Percentiles rank a stretch among this genome's conserved stretches.
Conservation (phyloP, 345 rosid species). For the Camelina hispida region DNA sequence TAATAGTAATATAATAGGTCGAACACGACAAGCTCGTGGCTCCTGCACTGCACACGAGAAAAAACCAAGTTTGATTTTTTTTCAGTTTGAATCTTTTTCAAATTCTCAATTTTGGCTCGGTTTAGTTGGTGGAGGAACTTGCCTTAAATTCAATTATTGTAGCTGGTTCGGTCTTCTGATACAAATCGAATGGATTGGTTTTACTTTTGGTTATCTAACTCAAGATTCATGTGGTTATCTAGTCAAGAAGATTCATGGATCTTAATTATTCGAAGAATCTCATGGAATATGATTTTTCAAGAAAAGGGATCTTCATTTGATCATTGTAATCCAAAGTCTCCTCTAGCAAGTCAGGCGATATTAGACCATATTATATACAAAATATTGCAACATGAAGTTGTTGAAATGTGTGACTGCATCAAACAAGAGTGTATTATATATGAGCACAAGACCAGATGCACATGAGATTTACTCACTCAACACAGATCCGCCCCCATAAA, state of each 20-base stretch:
- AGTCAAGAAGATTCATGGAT: too few species aligned
- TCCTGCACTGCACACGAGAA: neutral
- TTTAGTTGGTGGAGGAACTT: neutral
- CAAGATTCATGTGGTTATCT: too few species aligned
- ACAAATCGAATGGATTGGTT: constrained; percentile 55
- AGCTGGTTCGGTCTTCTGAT: constrained; percentile 19
- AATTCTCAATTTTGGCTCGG: neutral
- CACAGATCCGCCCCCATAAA: neutral
- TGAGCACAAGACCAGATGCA: neutral
- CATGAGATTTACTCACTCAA: neutral
- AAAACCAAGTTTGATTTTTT: neutral
- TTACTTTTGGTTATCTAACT: too few species aligned
- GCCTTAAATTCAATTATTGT: neutral
- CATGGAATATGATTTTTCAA: too few species aligned
- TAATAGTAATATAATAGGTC: neutral
- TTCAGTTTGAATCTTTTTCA: neutral
- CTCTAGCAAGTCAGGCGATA: too few species aligned
- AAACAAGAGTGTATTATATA: constrained; percentile 23
- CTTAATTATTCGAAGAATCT: too few species aligned
- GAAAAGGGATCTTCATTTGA: too few species aligned
- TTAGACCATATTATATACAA: too few species aligned
- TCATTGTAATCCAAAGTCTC: too few species aligned
- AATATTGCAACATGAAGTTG: constrained; percentile 50
- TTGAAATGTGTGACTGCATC: constrained; percentile 52
- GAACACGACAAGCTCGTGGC: neutral